phyloP scores from a whole-genome alignment of 2,329 filamentous ascomycete species.

The Blastomyces parvus region DNA sequence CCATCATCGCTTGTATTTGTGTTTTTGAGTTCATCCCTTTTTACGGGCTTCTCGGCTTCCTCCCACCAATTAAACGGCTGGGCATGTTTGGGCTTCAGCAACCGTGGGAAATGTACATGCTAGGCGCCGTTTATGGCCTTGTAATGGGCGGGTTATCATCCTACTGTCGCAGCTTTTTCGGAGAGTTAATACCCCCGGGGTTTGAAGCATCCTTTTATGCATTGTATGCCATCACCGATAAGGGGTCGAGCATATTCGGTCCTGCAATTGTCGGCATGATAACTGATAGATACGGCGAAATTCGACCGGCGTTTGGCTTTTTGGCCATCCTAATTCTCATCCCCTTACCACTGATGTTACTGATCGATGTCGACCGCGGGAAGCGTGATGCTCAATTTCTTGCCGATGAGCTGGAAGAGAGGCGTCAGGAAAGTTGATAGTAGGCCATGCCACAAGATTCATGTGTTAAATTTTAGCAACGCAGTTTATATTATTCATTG shows the following conservation, averaged over 20 bases:
- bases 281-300: conserved; percentile 72
- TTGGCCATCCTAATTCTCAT: conserved; percentile 73
- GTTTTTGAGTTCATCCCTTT: conserved; percentile 88
- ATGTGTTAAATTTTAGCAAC: background rate
- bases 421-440: background rate
- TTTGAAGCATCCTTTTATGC: conserved; percentile 95
- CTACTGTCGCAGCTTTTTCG: conserved; percentile 86
- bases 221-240: conserved; percentile 94
- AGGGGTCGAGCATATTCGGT: conserved; percentile 87
- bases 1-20: conserved; percentile 81
- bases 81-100: conserved; percentile 81
- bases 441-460: background rate
- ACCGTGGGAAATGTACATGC: conserved; percentile 91
- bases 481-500: background rate
- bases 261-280: conserved; percentile 89
- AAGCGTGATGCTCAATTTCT: conserved; percentile 58
- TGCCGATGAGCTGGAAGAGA: conserved; percentile 42
- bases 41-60: conserved; percentile 80
- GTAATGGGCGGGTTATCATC: conserved; percentile 86
- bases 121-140: conserved; percentile 84
- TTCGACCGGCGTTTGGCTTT: conserved; percentile 85
- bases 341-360: conserved; percentile 72
- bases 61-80: conserved; percentile 64
- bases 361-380: conserved; percentile 74
- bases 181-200: conserved; percentile 86